These are phyloP conservation scores for Metschnikowia peoriensis DNA, from an alignment of 805 yeast species.

Conservation along the genomic window DNA sequence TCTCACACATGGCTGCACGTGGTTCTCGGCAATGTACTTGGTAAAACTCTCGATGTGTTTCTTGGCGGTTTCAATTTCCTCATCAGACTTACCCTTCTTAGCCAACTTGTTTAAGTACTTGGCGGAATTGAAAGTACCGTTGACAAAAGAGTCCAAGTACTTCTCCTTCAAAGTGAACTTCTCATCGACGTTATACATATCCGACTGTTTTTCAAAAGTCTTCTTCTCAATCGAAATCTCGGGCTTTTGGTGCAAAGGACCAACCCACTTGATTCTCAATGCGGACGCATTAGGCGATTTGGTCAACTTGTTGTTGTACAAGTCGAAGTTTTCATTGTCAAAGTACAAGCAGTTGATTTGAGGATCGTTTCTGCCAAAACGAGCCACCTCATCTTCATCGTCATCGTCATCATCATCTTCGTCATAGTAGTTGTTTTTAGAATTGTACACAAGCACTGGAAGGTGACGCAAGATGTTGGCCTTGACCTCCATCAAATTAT, in stretches of 20 bases:
- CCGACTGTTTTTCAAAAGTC: constrained; percentile 53
- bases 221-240: constrained; percentile 82
- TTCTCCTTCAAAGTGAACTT: constrained; percentile 76
- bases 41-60: constrained; percentile 60
- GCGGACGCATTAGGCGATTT: constrained; percentile 71
- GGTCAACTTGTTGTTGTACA: constrained; percentile 80
- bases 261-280: constrained; percentile 87
- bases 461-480: constrained; percentile 91
- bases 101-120: constrained; percentile 59
- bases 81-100: constrained; percentile 56
- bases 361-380: constrained; percentile 45
- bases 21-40: constrained; percentile 58
- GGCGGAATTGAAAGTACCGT: constrained; percentile 46
- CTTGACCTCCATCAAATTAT: constrained; percentile 87
- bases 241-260: constrained; percentile 71
- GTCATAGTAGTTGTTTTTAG: constrained; percentile 46
- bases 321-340: constrained; percentile 77
- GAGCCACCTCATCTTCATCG: constrained; percentile 24
- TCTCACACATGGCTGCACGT: constrained; percentile 82
- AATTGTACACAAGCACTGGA: constrained; percentile 78
- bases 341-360: constrained; percentile 83
- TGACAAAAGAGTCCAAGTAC: constrained; percentile 69
- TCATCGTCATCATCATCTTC: constrained; percentile 54
- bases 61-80: constrained; percentile 50
- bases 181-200: constrained; percentile 57